phyloP scores from a whole-genome alignment of 192 early-diverging fungal genomes.

The Mortierella hygrophila region DNA sequence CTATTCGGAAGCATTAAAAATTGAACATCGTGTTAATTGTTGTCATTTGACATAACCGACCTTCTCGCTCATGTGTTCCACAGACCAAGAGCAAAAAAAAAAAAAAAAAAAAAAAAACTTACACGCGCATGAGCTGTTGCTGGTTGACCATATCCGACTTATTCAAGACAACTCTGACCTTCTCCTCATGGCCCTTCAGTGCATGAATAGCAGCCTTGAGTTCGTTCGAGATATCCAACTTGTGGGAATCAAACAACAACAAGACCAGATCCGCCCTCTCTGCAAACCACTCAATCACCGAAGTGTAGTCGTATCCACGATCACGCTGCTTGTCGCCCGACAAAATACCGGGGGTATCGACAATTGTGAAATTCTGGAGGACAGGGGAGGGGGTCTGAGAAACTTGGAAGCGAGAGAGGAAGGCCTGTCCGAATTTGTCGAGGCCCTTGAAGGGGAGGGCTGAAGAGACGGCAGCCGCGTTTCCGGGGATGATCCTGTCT shows the following conservation, averaged over 20 bases:
- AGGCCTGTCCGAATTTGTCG: slow-evolving; percentile 81
- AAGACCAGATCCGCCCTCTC: slow-evolving; percentile 85
- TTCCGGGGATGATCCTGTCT: slow-evolving; percentile 84
- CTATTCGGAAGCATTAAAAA: slow-evolving; percentile 18
- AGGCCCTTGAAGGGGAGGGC: slow-evolving; percentile 83
- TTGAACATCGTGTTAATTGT: background rate
- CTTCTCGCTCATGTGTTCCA: background rate
- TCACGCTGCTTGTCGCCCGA: slow-evolving; percentile 86
- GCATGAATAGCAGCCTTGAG: slow-evolving; percentile 81
- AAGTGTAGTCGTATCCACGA: slow-evolving; percentile 83
- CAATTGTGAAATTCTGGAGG: slow-evolving; percentile 82
- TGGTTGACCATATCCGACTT: slow-evolving; percentile 87
- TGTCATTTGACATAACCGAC: too few relatives aligned
- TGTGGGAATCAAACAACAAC: slow-evolving; percentile 87
- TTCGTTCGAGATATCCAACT: slow-evolving; percentile 89
- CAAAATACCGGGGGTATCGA: slow-evolving; percentile 89
- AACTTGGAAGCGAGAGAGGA: slow-evolving; percentile 86
- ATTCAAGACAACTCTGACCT: slow-evolving; percentile 85
- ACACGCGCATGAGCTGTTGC: slow-evolving; percentile 89
- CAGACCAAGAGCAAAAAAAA: background rate
- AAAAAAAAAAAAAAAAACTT: slow-evolving; percentile 25
- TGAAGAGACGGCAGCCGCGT: slow-evolving; percentile 82
- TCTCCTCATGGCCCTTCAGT: slow-evolving; percentile 84
- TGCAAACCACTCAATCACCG: slow-evolving; percentile 88
- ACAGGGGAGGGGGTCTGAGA: slow-evolving; percentile 81